A percentile compares a stretch with the other conserved stretches of the same genome.
Evolutionary conservation across 202 grass and related monocot species (phyloP).

Genomic region (Panicum hallii): DNA sequence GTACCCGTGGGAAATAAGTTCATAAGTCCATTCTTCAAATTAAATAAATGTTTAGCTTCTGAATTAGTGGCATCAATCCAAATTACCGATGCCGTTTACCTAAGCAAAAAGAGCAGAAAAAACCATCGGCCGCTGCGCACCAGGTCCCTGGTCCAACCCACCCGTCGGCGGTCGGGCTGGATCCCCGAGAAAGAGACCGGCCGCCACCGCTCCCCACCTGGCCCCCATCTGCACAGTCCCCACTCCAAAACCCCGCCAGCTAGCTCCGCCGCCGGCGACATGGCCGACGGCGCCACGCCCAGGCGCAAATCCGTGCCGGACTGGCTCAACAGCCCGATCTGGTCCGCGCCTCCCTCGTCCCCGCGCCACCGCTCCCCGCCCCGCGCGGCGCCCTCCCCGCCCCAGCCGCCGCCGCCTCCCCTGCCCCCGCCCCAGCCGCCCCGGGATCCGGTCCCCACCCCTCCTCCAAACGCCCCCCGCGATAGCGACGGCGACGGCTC

Average conservation of each 20-base stretch:
- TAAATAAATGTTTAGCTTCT: too few relatives aligned
- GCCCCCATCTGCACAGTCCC: not conserved
- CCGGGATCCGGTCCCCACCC: slow-evolving; percentile 36
- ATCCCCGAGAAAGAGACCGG: not conserved
- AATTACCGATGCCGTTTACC: too few relatives aligned
- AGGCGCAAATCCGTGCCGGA: slow-evolving; percentile 74
- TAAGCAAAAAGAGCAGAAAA: too few relatives aligned
- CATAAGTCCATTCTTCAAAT: too few relatives aligned
- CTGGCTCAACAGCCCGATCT: slow-evolving; percentile 97
- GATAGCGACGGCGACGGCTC: slow-evolving; percentile 30
- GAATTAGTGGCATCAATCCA: too few relatives aligned
- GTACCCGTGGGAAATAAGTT: too few relatives aligned
- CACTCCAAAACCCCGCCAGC: slow-evolving; percentile 42
- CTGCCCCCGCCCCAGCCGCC: slow-evolving; percentile 47
- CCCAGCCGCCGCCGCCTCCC: slow-evolving; percentile 15
- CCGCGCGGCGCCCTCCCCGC: slow-evolving; percentile 39
- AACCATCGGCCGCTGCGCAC: too few relatives aligned
- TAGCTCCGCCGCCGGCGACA: slow-evolving; percentile 21
- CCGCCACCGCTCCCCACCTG: not conserved
- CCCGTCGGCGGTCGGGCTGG: too few relatives aligned
- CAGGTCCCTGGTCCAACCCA: too few relatives aligned
- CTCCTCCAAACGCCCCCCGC: slow-evolving; percentile 6
- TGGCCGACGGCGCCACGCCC: slow-evolving; percentile 59
- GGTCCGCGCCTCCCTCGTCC: slow-evolving; percentile 57
- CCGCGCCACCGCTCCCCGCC: slow-evolving; percentile 42